Base-by-base conservation (phyloP, 148 eudicot species). In the Agrostemma githago region DNA sequence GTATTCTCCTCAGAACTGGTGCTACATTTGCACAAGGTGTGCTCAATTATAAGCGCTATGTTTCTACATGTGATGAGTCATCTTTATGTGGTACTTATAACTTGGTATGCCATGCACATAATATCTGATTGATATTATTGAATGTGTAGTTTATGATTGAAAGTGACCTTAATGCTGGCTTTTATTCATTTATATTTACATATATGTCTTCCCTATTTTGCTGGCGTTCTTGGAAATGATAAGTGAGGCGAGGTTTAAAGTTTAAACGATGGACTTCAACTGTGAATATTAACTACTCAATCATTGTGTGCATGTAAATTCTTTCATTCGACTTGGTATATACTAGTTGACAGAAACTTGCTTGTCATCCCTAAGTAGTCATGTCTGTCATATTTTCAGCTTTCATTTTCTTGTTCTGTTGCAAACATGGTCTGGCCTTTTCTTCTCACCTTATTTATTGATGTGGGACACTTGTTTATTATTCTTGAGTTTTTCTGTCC, bases 1-100 rank as follows among this genome's bases (percentile, higher is more conserved):
- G 62, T 87, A 62, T 84, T 95, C 19, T 88, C 90, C 60, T 95
- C 93, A 92, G 98, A 92, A 74, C 78, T 92, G 80, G 88, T 82
- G 68, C 92, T 85, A 66, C 91, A 95, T 81, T 84, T 95, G 78
- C 96, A 87, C 72, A 90, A 92, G 99, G 99, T 95, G 75, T 62
- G 84, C 60, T 77, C 66, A 68, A 43, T n/a, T 69, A 15, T 8
- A 54, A 38, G 17, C 53, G 34, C 34, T 19, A 20, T 46, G 10
- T 20, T 61, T 68, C 14, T 59, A 15, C 2, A 17, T 62, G 5
- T 6, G 72, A 56, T 54, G 16, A 19, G 42, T 66, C 17, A 10
- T 61, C 9, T 56, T 26, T 26, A 26, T 26, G 34, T 26, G 34
- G 17, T 40, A 8, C 59, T 51, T 75, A 7, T 17, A 21, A 39